Percentiles rank a stretch among this genome's conserved stretches.
phyloP scores from a whole-genome alignment of 345 rosid species.

The Moringa oleifera region DNA sequence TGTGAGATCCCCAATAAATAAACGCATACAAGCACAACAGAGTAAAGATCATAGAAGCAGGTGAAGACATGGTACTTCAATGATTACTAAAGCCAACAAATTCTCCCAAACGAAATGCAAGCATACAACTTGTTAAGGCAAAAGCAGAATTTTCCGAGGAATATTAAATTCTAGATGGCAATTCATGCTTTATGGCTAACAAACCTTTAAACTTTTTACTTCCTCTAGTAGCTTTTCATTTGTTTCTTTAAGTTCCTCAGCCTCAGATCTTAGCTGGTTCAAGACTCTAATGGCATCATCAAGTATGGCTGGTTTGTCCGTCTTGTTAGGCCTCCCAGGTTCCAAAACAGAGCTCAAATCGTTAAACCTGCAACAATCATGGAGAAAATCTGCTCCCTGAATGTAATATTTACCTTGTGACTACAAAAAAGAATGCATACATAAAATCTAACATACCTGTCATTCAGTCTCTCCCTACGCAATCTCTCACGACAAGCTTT shows the following conservation, averaged over 20 bases:
- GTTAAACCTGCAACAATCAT: conserved; percentile 47
- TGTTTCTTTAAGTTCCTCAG: conserved; percentile 72
- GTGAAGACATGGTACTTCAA: background rate
- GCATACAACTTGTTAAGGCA: background rate
- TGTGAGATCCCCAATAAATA: background rate
- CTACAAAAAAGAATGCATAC: background rate
- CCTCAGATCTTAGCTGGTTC: conserved; percentile 70
- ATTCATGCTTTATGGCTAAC: conserved; percentile 5
- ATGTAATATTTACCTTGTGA: conserved; percentile 7
- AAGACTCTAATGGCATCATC: conserved; percentile 78
- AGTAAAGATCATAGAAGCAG: background rate
- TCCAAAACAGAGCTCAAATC: conserved; percentile 78
- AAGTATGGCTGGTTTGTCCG: conserved; percentile 81
- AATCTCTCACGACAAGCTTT: conserved; percentile 71
- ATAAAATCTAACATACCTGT: conserved; percentile 35
- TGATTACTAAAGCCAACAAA: background rate
- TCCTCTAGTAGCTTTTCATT: conserved; percentile 74
- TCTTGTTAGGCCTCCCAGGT: conserved; percentile 72
- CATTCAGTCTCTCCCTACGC: conserved; percentile 61
- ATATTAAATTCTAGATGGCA: background rate
- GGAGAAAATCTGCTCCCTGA: background rate
- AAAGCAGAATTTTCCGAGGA: background rate
- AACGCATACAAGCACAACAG: background rate
- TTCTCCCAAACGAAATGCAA: background rate
- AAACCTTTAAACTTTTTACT: conserved; percentile 79